phyloP scores from a whole-genome alignment of 2,329 filamentous ascomycete species.

The Sarocladium strictum region DNA sequence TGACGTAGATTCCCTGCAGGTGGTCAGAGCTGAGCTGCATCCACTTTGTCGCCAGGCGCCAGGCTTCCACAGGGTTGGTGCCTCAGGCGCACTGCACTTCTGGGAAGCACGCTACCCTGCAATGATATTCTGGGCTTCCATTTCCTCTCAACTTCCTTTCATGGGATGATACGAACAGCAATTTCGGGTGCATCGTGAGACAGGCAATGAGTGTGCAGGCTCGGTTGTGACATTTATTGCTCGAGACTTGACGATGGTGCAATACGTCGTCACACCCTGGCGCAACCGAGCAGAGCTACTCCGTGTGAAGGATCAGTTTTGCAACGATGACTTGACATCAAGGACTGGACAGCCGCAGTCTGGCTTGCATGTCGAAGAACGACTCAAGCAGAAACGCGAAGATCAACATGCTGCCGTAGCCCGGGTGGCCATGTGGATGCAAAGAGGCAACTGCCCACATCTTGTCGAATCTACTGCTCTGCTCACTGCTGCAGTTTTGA shows the following conservation, averaged over 20 bases:
- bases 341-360: not conserved
- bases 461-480: conserved; percentile 74
- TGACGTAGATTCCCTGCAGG: too few relatives aligned
- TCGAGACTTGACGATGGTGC: conserved; percentile 47
- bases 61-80: too few relatives aligned
- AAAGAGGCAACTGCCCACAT: conserved; percentile 69
- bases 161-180: not conserved
- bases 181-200: not conserved
- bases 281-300: conserved; percentile 60
- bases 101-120: not conserved
- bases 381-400: conserved; percentile 13
- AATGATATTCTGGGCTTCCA: not conserved
- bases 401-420: conserved; percentile 45
- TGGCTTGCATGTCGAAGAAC: conserved; percentile 2
- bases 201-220: not conserved
- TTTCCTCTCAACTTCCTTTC: not conserved
- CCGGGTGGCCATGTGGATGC: conserved; percentile 62
- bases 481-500: conserved; percentile 61
- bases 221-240: not conserved
- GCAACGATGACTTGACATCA: conserved; percentile 25
- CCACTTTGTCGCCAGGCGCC: too few relatives aligned
- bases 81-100: too few relatives aligned
- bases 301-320: conserved; percentile 59
- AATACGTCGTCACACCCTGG: conserved; percentile 71
- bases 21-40: too few relatives aligned